Evolutionary conservation across 2,329 filamentous ascomycete genomes (phyloP), one percentile per base, ranked within the genome.

Genomic region (Geosmithia morbida): DNA sequence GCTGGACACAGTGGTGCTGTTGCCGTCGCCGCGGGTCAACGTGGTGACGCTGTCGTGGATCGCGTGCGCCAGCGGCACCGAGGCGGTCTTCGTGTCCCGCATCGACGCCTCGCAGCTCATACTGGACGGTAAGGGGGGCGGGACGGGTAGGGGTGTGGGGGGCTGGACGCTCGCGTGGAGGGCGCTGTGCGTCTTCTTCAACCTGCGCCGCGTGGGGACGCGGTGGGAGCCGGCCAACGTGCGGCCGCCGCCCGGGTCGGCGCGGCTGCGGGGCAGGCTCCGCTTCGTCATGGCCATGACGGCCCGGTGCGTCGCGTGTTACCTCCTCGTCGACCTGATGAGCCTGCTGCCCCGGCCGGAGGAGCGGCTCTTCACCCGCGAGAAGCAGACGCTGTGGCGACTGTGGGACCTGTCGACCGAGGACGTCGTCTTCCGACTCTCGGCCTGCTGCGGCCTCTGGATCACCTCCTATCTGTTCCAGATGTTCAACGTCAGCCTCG

Each of bases 181-280:
- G 17, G 50, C 46, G 1, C 43, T 48, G 19, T 46, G 46, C 43
- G n/a, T 46, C 14, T 45, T 41, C 46, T 48, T 43, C 44, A 50
- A 48, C 45, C 14, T 48, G 22, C 48, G 48, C 2, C 48, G 50
- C 2, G 30, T 51, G 14, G 45, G 46, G 41, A 51, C 46, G 13
- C 19, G 20, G 20, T 48, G 50, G 41, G 17, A 51, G 19, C 41
- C 44, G 7, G 41, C 41, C 39, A 40, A 44, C 26, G 20, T 49
- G 22, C 41, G 20, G 17, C 48, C 33, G 17, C 48, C 33, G 33
- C 11, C 33, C 11, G 33, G 11, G 33, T 11, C 33, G 33, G 33
- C 33, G 11, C 41, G 19, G 13, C 7, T 18, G 14, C 42, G 33
- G 18, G 30, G 26, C 8, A 39, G 30, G 6, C 4, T 18, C n/a